These are phyloP conservation scores for Saccharum hybrid DNA, from an alignment of 202 grass and related monocot species.

Conservation along the genomic window DNA sequence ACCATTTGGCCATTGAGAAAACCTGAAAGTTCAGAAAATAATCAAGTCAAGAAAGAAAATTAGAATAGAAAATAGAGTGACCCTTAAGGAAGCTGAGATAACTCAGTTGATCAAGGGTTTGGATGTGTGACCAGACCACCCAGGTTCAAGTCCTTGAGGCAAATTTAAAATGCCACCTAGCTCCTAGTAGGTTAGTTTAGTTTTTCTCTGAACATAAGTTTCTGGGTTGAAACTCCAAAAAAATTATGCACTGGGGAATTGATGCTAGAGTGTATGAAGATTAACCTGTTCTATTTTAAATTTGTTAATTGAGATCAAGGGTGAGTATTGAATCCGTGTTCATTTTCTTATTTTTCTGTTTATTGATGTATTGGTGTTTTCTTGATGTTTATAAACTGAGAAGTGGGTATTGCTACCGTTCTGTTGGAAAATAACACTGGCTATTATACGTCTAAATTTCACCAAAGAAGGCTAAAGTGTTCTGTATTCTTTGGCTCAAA, in stretches of 20 bases:
- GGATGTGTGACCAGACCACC: neutral
- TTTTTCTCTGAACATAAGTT: neutral
- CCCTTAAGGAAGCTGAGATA: neutral
- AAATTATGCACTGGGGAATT: neutral
- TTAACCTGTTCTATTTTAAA: neutral
- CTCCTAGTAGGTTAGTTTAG: neutral
- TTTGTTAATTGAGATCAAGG: neutral
- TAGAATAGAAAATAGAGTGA: neutral
- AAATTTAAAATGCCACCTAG: neutral
- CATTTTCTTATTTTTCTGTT: neutral
- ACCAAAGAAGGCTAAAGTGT: neutral
- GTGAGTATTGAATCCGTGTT: neutral
- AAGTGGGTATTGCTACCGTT: neutral
- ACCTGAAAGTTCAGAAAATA: neutral
- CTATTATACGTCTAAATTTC: neutral
- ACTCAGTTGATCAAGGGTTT: neutral
- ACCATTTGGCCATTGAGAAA: neutral
- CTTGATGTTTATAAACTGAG: neutral
- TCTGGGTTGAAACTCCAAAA: neutral
- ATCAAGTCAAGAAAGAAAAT: conserved; percentile 2
- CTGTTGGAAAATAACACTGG: neutral
- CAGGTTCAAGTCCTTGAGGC: neutral
- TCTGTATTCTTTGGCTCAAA: neutral
- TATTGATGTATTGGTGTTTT: neutral
- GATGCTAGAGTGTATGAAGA: neutral